Base-by-base conservation (phyloP, 345 rosid species). In the Clausena lansium region DNA sequence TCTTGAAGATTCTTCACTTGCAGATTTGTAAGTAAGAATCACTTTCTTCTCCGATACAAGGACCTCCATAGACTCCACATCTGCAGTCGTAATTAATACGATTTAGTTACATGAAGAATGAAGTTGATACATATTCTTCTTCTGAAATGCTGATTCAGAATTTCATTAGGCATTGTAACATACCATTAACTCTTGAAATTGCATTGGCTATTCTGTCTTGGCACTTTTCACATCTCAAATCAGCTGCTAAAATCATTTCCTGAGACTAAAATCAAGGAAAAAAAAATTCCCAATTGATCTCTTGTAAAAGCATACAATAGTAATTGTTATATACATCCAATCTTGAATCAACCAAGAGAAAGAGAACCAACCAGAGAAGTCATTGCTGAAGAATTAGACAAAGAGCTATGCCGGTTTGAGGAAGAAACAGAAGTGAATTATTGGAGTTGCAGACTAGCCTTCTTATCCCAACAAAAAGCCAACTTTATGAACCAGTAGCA, bases 161-260 rank as follows among this genome's bases (percentile, higher is more conserved):
- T 17, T 17, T 5, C 57, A 52, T 52, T 19, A 64, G 41, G 45
- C 41, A 20, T 64, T 19, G 76, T 28, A 47, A 27, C 22, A 3
- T 69, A 78, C 86, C 84, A 36, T 33, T 52, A 64, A 73, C 32
- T 55, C 71, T 84, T 67, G 84, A 84, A 69, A 84, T 73, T 45
- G 76, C 80, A 68, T 84, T 79, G 57, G 57, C 70, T 27, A 84
- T 76, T 67, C 70, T 76, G 52, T 76, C 69, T 76, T 28, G 78
- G 82, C 87, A 84, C 25, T 15, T 50, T 27, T 64, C 33, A 52
- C 87, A 84, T 70, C 76, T 32, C 28, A 81, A 47, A 69, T 81
- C 81, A 39, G 87, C 87, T 68, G 76, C 80, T 60, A 84, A 55
- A 68, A 57, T 75, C 62, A 76, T 84, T 73, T 84, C 82, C 73